Evolutionary conservation across 176 grass and related monocot species (phyloP).

Genomic region (Eremochloa ophiuroides): DNA sequence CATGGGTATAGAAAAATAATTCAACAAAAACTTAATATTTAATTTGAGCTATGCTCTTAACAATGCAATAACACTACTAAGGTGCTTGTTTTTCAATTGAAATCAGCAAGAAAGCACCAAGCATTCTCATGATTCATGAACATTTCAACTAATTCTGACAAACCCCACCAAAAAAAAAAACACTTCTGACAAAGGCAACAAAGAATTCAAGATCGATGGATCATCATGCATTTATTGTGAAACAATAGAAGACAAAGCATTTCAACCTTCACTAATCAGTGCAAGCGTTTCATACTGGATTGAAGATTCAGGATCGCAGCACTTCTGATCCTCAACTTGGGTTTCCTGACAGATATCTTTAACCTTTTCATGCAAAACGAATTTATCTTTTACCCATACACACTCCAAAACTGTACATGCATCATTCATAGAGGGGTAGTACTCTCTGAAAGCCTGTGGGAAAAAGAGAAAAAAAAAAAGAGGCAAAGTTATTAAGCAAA

Average conservation of each 20-base stretch:
- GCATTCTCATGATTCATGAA: neutral
- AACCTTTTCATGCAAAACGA: slow-evolving; percentile 47
- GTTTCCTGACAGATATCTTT: slow-evolving; percentile 25
- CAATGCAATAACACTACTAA: neutral
- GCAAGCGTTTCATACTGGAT: slow-evolving; percentile 50
- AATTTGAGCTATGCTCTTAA: neutral
- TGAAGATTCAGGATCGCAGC: slow-evolving; percentile 5
- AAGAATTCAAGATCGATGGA: slow-evolving; percentile 1
- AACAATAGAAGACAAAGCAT: slow-evolving; percentile 1
- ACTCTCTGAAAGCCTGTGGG: slow-evolving; percentile 60
- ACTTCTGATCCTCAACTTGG: slow-evolving; percentile 26
- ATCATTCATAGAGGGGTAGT: slow-evolving; percentile 42
- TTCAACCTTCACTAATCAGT: slow-evolving; percentile 37
- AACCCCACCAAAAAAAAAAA: no score
- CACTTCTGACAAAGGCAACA: neutral
- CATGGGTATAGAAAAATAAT: neutral
- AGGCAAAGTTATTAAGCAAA: neutral
- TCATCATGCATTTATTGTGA: neutral
- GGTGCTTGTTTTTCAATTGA: neutral
- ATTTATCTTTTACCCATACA: slow-evolving; percentile 70
- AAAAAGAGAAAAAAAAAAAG: no score
- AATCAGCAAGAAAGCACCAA: neutral
- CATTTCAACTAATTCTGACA: slow-evolving; percentile 9
- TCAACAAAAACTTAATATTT: neutral
- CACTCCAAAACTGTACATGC: slow-evolving; percentile 38